Percentiles rank a stretch among this genome's conserved stretches.
These are phyloP conservation scores for Populus simonii DNA, from an alignment of 345 rosid species.

Conservation along the genomic window DNA sequence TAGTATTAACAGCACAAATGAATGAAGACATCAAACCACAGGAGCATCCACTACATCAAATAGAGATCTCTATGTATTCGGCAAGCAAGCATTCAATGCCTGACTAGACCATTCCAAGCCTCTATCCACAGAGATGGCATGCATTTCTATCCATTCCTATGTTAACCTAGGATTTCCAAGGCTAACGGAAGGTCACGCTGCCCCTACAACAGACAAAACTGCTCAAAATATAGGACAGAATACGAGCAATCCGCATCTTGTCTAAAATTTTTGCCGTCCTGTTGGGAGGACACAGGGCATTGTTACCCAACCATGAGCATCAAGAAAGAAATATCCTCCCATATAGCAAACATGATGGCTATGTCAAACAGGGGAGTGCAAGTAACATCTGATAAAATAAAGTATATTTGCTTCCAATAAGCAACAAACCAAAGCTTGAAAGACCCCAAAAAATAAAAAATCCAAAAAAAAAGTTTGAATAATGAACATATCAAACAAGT, in stretches of 20 bases:
- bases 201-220: background rate
- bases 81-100: background rate
- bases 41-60: background rate
- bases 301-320: constrained; percentile 3
- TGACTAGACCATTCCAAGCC: background rate
- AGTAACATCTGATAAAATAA: background rate
- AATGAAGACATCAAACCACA: background rate
- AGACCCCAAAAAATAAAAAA: too few species aligned
- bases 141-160: background rate
- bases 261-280: background rate
- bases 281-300: background rate
- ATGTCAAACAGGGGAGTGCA: background rate
- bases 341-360: background rate
- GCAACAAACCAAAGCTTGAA: background rate
- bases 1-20: background rate
- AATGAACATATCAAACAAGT: background rate
- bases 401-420: background rate
- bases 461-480: too few species aligned
- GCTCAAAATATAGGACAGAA: background rate
- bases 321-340: background rate
- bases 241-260: constrained; percentile 3
- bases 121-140: background rate
- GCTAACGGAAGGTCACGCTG: background rate
- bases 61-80: background rate
- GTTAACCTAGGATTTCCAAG: background rate